phyloP scores from a whole-genome alignment of 306 rosid species.

The Malus asiatica region DNA sequence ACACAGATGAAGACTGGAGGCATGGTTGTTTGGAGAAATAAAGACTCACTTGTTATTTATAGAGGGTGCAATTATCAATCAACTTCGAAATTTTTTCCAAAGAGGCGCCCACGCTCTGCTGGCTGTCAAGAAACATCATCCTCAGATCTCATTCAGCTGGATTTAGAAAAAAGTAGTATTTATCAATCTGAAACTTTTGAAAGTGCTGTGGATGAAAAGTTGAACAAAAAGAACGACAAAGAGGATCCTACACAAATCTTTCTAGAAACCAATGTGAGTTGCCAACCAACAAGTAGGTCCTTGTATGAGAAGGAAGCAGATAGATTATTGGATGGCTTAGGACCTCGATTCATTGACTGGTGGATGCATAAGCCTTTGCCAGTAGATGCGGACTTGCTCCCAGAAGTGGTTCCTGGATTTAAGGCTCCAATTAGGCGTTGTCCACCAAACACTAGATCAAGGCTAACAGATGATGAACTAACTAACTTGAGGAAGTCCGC shows the following conservation, averaged over 20 bases:
- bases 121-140: conserved; percentile 11
- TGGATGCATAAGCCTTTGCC: conserved; percentile 93
- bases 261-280: conserved; percentile 12
- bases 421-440: conserved; percentile 58
- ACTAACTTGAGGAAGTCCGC: conserved; percentile 69
- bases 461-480: conserved; percentile 51
- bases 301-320: conserved; percentile 79
- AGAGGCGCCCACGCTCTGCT: conserved; percentile 16
- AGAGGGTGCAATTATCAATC: conserved; percentile 45
- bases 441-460: conserved; percentile 45
- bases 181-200: conserved; percentile 13
- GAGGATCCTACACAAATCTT: conserved; percentile 16
- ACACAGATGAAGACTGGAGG: conserved; percentile 78
- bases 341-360: conserved; percentile 92
- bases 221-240: conserved; percentile 10
- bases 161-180: conserved; percentile 17
- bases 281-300: conserved; percentile 32
- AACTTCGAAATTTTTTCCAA: conserved; percentile 18
- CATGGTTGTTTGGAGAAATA: conserved; percentile 68
- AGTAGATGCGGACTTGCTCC: conserved; percentile 83
- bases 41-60: conserved; percentile 60
- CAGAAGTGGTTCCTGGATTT: conserved; percentile 67
- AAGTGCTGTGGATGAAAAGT: conserved; percentile 16
- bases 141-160: conserved; percentile 15
- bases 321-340: conserved; percentile 69